phyloP scores from a whole-genome alignment of 768 basidiomycete genomes.

The Cubamyces lactineus region DNA sequence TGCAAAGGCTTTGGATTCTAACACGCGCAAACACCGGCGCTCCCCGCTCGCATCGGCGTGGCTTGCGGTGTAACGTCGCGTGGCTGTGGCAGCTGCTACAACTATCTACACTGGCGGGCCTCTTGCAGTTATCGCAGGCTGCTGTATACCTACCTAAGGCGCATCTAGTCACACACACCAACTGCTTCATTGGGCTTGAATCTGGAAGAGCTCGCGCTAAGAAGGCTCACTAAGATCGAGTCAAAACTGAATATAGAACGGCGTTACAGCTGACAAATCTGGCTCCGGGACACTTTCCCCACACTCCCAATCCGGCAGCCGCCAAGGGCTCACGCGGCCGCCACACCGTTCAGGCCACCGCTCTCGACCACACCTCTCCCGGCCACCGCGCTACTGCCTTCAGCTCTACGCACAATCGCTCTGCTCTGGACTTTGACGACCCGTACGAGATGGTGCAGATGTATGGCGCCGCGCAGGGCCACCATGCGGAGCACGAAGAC shows the following conservation, averaged over 20 bases:
- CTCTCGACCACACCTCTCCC: slow-evolving; percentile 12
- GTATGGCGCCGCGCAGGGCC: slow-evolving; percentile 59
- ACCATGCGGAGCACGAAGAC: slow-evolving; percentile 32
- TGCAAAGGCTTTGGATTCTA: slow-evolving; percentile 38
- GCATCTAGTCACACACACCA: no score
- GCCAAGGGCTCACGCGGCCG: neutral
- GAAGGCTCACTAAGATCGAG: no score
- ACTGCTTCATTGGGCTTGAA: no score
- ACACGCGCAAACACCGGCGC: slow-evolving; percentile 28
- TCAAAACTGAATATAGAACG: neutral
- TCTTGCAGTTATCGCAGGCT: no score
- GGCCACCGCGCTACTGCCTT: slow-evolving; percentile 8
- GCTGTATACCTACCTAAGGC: no score
- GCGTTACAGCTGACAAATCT: slow-evolving; percentile 24
- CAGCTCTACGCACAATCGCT: neutral
- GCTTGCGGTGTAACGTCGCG: neutral
- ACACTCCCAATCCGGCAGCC: slow-evolving; percentile 12
- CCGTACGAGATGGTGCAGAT: slow-evolving; percentile 67
- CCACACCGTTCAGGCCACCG: slow-evolving; percentile 14
- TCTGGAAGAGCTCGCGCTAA: no score
- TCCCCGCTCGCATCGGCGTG: neutral
- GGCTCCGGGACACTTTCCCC: slow-evolving; percentile 12
- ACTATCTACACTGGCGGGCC: neutral
- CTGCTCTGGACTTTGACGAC: slow-evolving; percentile 23
- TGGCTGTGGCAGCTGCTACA: neutral